A percentile compares a stretch with the other conserved stretches of the same genome.
Conservation (phyloP, 805 yeast genomes). For the Candida schatavii region DNA sequence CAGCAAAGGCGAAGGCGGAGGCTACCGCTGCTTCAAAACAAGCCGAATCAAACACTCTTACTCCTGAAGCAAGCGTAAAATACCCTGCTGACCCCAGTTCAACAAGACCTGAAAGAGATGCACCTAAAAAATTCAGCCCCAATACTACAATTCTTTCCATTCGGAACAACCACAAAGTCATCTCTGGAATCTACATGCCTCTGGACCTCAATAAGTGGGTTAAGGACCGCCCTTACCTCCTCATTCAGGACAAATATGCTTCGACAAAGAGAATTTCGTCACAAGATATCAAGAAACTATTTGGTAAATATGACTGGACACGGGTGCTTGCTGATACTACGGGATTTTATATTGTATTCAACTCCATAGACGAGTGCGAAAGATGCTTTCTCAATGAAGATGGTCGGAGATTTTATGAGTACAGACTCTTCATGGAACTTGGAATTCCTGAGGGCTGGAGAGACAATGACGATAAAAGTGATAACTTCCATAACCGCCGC, state of each 20-base stretch:
- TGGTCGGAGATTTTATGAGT: conserved; percentile 49
- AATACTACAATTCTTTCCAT: conserved; percentile 35
- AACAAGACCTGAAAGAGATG: neutral
- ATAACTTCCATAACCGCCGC: conserved; percentile 9
- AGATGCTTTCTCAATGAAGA: conserved; percentile 60
- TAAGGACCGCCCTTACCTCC: conserved; percentile 56
- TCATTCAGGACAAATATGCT: conserved; percentile 50
- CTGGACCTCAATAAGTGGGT: conserved; percentile 46
- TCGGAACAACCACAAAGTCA: conserved; percentile 27
- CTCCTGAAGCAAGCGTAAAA: neutral
- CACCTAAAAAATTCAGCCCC: neutral
- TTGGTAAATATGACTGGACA: conserved; percentile 63
- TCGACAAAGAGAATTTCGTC: conserved; percentile 47
- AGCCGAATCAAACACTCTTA: neutral
- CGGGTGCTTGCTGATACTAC: conserved; percentile 57
- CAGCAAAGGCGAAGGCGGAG: conserved; percentile 7
- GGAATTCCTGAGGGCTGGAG: conserved; percentile 45
- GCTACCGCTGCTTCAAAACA: conserved; percentile 1
- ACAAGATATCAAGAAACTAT: conserved; percentile 55
- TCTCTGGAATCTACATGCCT: conserved; percentile 44
- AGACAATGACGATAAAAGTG: conserved; percentile 12
- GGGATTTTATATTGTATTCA: conserved; percentile 75
- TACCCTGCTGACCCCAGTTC: too few relatives aligned
- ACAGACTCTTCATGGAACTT: conserved; percentile 56
- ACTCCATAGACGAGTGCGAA: conserved; percentile 54